Percentiles rank a stretch among this genome's conserved stretches.
These are phyloP conservation scores for Pythium brassicae DNA, from an alignment of 352 stramenopile genomes.

Conservation along the genomic window DNA sequence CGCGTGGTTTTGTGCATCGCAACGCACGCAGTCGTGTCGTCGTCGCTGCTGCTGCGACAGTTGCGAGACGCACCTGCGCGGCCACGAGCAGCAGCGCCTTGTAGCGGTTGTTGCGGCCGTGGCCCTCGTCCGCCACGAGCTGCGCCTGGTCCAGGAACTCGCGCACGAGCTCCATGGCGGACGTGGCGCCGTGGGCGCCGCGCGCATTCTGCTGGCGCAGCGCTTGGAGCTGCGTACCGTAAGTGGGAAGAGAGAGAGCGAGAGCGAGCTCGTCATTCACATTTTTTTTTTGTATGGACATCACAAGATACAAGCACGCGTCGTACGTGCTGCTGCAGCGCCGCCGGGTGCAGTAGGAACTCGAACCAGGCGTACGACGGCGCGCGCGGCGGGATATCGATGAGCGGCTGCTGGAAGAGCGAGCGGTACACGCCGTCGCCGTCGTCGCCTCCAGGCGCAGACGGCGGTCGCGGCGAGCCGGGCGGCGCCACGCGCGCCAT, in stretches of 20 bases:
- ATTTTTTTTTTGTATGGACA: no score
- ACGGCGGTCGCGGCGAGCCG: slow-evolving; percentile 46
- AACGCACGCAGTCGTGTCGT: no score
- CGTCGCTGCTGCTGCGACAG: no score
- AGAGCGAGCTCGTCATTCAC: no score
- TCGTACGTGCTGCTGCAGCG: slow-evolving; percentile 64
- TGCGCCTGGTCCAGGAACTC: slow-evolving; percentile 84
- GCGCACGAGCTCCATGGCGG: slow-evolving; percentile 71
- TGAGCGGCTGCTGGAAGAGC: slow-evolving; percentile 76
- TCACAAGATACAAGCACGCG: slow-evolving; percentile 2
- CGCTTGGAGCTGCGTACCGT: slow-evolving; percentile 33
- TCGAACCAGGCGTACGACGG: slow-evolving; percentile 83
- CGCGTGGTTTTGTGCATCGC: no score
- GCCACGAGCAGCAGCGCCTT: slow-evolving; percentile 62
- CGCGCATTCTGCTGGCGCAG: slow-evolving; percentile 41
- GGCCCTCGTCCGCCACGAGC: slow-evolving; percentile 71
- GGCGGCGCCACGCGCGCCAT: slow-evolving; percentile 56
- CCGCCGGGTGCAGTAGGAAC: slow-evolving; percentile 77
- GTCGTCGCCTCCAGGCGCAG: slow-evolving; percentile 17
- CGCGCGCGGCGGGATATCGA: slow-evolving; percentile 61
- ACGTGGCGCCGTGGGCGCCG: slow-evolving; percentile 52
- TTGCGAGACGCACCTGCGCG: slow-evolving; percentile 30
- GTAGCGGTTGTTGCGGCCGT: slow-evolving; percentile 74
- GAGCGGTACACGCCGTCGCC: slow-evolving; percentile 79
- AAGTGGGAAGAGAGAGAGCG: no score